A percentile compares a stretch with the other conserved stretches of the same genome.
Evolutionary conservation across 306 rosid genomes (phyloP).

Genomic region (Gleditsia sinensis): DNA sequence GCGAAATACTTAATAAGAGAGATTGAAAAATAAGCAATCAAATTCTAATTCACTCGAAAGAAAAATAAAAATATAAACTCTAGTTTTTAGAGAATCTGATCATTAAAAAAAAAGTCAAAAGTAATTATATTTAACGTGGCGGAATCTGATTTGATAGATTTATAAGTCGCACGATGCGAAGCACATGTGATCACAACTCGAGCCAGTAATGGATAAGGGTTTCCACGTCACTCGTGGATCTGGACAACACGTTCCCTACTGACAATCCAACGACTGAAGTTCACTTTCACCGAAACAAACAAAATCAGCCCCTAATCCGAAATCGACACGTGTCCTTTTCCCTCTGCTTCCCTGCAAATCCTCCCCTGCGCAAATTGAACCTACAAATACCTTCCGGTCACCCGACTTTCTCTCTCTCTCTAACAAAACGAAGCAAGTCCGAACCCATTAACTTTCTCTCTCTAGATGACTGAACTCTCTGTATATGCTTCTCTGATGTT

Average conservation of each 20-base stretch:
- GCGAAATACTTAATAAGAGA: no score
- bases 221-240: slow-evolving; percentile 40
- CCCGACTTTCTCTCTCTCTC: slow-evolving; percentile 1
- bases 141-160: not conserved
- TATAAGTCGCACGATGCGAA: not conserved
- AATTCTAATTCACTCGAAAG: no score
- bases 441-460: not conserved
- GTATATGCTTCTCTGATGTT: not conserved
- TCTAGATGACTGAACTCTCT: not conserved
- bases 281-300: not conserved
- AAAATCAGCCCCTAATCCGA: slow-evolving; percentile 7
- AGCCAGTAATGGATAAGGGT: slow-evolving; percentile 41
- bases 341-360: not conserved
- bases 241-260: slow-evolving; percentile 22
- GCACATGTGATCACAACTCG: slow-evolving; percentile 27
- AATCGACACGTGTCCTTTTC: slow-evolving; percentile 37
- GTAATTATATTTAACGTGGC: not conserved
- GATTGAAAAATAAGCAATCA: no score
- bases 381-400: slow-evolving; percentile 34
- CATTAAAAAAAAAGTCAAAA: no score
- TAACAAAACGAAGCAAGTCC: no score
- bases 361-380: not conserved
- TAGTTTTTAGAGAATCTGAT: no score
- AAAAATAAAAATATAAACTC: no score
- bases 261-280: not conserved